Conservation (phyloP, 1,284 basidiomycete genomes). For the Sphaerobolus stellatus region DNA sequence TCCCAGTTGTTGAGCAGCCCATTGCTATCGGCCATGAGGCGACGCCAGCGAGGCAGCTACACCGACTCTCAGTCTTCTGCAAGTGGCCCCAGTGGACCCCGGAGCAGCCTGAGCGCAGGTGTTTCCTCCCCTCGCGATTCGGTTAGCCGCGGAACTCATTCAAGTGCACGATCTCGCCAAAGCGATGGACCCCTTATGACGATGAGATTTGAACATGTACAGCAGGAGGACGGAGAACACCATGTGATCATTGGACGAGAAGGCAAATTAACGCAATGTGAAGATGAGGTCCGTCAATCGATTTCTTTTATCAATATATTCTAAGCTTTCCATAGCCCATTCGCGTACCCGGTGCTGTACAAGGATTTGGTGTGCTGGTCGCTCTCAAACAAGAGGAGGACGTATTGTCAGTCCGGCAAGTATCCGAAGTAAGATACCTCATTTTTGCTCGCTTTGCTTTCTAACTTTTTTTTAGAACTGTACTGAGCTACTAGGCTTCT, state of each 20-base stretch:
- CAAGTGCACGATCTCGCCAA: background rate
- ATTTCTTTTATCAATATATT: constrained; percentile 12
- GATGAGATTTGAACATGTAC: constrained; percentile 65
- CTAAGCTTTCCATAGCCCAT: constrained; percentile 60
- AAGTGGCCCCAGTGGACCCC: background rate
- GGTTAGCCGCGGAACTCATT: background rate
- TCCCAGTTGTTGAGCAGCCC: background rate
- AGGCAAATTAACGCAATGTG: constrained; percentile 67
- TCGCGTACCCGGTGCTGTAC: constrained; percentile 80
- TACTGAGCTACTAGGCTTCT: constrained; percentile 68
- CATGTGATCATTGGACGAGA: constrained; percentile 76
- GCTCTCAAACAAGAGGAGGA: constrained; percentile 70
- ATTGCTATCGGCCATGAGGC: background rate
- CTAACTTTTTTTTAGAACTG: constrained; percentile 48
- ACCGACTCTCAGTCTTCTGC: background rate
- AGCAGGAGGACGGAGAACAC: constrained; percentile 64
- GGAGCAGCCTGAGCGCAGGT: background rate
- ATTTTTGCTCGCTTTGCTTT: constrained; percentile 17
- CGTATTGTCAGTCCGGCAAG: constrained; percentile 68
- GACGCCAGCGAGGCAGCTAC: background rate
- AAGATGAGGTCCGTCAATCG: constrained; percentile 65
- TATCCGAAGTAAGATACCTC: constrained; percentile 65
- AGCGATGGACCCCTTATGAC: constrained; percentile 44
- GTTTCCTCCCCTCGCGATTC: background rate
- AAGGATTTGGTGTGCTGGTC: constrained; percentile 83